These are phyloP conservation scores for Botrytis cinerea DNA, from an alignment of 2,329 filamentous ascomycete species.

Conservation along the genomic window DNA sequence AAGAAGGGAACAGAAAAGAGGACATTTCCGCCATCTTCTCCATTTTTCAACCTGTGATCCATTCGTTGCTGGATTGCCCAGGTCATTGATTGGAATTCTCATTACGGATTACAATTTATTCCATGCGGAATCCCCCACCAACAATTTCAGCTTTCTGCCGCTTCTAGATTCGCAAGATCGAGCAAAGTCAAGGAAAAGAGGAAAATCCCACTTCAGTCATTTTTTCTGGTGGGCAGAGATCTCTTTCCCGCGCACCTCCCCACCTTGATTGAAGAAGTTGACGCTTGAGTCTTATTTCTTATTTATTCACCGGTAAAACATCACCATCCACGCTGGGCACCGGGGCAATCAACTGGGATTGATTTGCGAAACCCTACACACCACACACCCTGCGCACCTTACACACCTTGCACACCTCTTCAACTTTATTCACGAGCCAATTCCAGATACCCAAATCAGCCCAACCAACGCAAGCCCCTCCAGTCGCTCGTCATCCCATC, in stretches of 20 bases:
- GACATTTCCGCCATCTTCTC: not conserved
- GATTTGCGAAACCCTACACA: not conserved
- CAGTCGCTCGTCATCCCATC: conserved; percentile 19
- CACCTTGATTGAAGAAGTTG: not conserved
- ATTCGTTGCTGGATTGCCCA: not conserved
- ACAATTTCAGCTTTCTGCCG: conserved; percentile 6
- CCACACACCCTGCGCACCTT: conserved; percentile 2
- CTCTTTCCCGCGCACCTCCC: conserved; percentile 5
- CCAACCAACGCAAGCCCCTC: conserved; percentile 23
- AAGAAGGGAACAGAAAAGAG: not conserved
- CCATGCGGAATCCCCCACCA: conserved; percentile 9
- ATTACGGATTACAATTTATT: not conserved
- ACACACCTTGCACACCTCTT: not conserved
- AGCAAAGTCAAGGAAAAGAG: conserved; percentile 9
- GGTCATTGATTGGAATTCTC: not conserved
- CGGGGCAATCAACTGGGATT: conserved; percentile 15
- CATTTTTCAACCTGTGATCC: not conserved
- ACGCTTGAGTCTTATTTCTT: not conserved
- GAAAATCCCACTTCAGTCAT: not conserved
- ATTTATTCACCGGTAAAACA: not conserved
- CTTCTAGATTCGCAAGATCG: conserved; percentile 4
- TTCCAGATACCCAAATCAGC: conserved; percentile 26
- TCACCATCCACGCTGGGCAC: not conserved
- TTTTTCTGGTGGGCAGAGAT: not conserved
- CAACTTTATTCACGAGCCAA: conserved; percentile 22